These are phyloP conservation scores for Lichtheimia hyalospora DNA, from an alignment of 371 early-diverging fungal genomes.

Conservation along the genomic window DNA sequence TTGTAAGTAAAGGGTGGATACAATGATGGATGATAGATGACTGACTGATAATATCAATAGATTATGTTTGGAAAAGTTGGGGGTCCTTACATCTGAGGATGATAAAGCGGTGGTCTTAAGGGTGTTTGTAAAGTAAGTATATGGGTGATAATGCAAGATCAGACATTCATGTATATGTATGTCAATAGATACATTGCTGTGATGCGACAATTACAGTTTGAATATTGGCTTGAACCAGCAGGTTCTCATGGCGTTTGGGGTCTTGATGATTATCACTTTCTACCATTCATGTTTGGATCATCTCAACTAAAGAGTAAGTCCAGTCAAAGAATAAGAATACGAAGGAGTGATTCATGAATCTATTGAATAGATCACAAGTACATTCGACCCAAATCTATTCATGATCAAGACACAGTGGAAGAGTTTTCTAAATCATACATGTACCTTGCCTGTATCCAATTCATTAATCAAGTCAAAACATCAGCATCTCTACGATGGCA, in stretches of 20 bases:
- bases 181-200: constrained; percentile 81
- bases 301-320: constrained; percentile 77
- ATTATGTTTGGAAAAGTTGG: constrained; percentile 80
- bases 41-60: constrained; percentile 26
- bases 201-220: constrained; percentile 87
- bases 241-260: constrained; percentile 99
- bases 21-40: not conserved
- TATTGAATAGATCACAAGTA: constrained; percentile 63
- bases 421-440: constrained; percentile 85
- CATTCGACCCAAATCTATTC: constrained; percentile 87
- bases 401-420: constrained; percentile 78
- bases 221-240: constrained; percentile 98
- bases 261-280: constrained; percentile 97
- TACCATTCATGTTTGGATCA: constrained; percentile 96
- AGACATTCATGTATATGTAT: constrained; percentile 22
- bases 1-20: constrained; percentile 54
- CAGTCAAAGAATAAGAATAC: no score
- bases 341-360: no score
- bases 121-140: constrained; percentile 72
- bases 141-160: constrained; percentile 8
- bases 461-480: constrained; percentile 76
- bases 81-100: constrained; percentile 62
- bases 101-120: constrained; percentile 73
- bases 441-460: constrained; percentile 92
- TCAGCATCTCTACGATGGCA: constrained; percentile 75